These are phyloP conservation scores for Tremella yokohamensis DNA, from an alignment of 768 basidiomycete species.

Conservation along the genomic window DNA sequence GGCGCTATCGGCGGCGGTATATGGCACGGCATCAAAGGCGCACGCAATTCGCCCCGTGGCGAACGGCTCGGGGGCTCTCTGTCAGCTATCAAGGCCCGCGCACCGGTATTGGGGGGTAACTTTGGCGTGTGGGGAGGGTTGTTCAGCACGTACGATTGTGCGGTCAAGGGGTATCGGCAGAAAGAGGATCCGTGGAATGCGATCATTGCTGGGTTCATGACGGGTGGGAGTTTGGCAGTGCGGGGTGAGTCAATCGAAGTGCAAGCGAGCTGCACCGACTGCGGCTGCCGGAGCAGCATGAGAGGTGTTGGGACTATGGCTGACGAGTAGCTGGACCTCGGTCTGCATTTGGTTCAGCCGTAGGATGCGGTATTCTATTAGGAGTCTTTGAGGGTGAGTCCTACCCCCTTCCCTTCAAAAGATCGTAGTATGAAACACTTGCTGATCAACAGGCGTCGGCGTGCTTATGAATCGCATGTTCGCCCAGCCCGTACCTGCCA, in stretches of 20 bases:
- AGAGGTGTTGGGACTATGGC: too few species aligned
- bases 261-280: too few species aligned
- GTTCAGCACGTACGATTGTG: slow-evolving; percentile 98
- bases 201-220: slow-evolving; percentile 96
- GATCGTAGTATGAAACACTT: background rate
- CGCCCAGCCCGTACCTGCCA: slow-evolving; percentile 50
- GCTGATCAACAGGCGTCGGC: slow-evolving; percentile 75
- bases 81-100: slow-evolving; percentile 94
- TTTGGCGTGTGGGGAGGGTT: slow-evolving; percentile 76
- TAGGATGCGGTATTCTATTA: slow-evolving; percentile 91
- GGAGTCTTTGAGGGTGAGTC: slow-evolving; percentile 56
- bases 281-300: background rate
- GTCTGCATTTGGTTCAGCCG: slow-evolving; percentile 84
- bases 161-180: slow-evolving; percentile 92
- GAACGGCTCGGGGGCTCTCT: slow-evolving; percentile 91
- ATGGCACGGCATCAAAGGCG: slow-evolving; percentile 98
- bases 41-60: slow-evolving; percentile 93
- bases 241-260: slow-evolving; percentile 67
- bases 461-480: slow-evolving; percentile 86
- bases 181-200: slow-evolving; percentile 99
- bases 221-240: slow-evolving; percentile 89
- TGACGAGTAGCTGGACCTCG: slow-evolving; percentile 75
- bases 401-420: background rate
- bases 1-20: slow-evolving; percentile 95
- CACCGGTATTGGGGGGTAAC: slow-evolving; percentile 96